Conservation (phyloP, 441 rosid genomes). For the Erysimum cheiri region DNA sequence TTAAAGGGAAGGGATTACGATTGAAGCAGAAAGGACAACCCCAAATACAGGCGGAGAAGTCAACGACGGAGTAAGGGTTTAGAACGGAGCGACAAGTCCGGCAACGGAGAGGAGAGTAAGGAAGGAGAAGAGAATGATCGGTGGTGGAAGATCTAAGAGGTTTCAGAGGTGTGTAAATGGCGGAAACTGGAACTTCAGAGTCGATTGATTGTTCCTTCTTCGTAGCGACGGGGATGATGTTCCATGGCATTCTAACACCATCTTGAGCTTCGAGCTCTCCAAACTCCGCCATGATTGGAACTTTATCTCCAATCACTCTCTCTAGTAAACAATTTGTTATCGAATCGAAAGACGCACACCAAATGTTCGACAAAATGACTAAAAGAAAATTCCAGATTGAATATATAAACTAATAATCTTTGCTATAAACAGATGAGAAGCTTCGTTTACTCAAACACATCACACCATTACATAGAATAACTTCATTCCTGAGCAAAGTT, state of each 20-base stretch:
- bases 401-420: too few species aligned
- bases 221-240: conserved; percentile 75
- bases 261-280: conserved; percentile 83
- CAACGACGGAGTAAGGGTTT: conserved; percentile 82
- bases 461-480: conserved; percentile 9
- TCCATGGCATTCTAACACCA: conserved; percentile 92
- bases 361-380: conserved; percentile 32
- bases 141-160: conserved; percentile 46
- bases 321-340: background rate
- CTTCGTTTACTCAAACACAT: conserved; percentile 9
- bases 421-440: background rate
- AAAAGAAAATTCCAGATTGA: background rate
- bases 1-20: conserved; percentile 80
- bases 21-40: conserved; percentile 90
- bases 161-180: conserved; percentile 81
- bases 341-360: background rate
- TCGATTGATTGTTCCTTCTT: conserved; percentile 62
- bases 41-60: conserved; percentile 81
- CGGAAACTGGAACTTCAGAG: conserved; percentile 82
- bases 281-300: conserved; percentile 68
- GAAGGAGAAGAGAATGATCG: conserved; percentile 61
- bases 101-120: conserved; percentile 89
- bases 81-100: conserved; percentile 85
- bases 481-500: conserved; percentile 22
- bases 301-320: background rate